phyloP scores from a whole-genome alignment of 148 eudicot genomes.

The Camellia japonica region DNA sequence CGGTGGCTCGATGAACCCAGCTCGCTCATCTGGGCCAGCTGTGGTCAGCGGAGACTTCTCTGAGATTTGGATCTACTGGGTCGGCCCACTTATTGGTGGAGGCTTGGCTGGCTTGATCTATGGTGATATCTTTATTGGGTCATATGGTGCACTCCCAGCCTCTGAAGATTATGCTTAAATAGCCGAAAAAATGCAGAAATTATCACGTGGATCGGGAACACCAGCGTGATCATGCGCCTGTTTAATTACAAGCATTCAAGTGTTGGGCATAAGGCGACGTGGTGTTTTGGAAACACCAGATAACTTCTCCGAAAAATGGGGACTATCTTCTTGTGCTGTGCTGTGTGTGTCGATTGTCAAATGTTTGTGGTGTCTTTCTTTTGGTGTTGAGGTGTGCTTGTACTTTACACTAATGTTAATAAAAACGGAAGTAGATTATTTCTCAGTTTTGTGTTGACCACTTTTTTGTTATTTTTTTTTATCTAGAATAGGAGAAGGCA shows the following conservation, averaged over 20 bases:
- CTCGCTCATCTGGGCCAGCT: slow-evolving; percentile 82
- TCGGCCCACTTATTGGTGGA: slow-evolving; percentile 86
- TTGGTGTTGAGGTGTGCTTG: not conserved
- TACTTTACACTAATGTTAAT: slow-evolving; percentile 3
- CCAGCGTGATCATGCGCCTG: too few relatives aligned
- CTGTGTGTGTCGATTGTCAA: not conserved
- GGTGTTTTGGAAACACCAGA: too few relatives aligned
- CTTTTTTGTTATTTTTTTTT: not conserved
- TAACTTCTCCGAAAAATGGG: too few relatives aligned
- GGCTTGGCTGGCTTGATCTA: slow-evolving; percentile 79
- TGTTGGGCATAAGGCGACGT: too few relatives aligned
- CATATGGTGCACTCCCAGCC: slow-evolving; percentile 12
- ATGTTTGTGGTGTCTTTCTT: not conserved
- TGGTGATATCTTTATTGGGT: slow-evolving; percentile 63
- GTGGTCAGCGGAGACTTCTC: slow-evolving; percentile 55
- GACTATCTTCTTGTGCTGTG: slow-evolving; percentile 1
- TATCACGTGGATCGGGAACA: too few relatives aligned
- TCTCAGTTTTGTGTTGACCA: not conserved
- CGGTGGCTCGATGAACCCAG: slow-evolving; percentile 96
- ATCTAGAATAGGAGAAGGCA: not conserved
- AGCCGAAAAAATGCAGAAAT: too few relatives aligned
- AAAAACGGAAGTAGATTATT: slow-evolving; percentile 2
- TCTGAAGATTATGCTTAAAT: slow-evolving; percentile 27
- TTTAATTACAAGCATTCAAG: too few relatives aligned
- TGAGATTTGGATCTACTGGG: slow-evolving; percentile 81